Evolutionary conservation across 768 basidiomycete genomes (phyloP), one percentile per base, ranked within the genome.

Genomic region (Lactarius psammicola): DNA sequence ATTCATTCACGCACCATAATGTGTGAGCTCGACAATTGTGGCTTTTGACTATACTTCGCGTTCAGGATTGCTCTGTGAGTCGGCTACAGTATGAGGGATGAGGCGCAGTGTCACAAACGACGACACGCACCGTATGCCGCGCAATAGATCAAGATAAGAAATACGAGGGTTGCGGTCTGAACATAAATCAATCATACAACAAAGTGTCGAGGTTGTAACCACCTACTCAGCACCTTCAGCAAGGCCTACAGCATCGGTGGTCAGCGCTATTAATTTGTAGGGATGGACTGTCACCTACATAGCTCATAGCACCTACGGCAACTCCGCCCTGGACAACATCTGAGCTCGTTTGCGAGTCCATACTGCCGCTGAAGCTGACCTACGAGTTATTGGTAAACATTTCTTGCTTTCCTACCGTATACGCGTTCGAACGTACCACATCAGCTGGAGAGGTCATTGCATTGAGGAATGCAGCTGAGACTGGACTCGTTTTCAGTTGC

Each of bases 331-430:
- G 87, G 49, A 80, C 77, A 4, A 89, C 84, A 71, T 92, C 90
- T 20, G 90, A 90, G 70, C 89, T 91, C n/a, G 89, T 92, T 74
- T 92, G 89, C 18, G 85, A 80, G 73, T 92, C 90, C 68, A 88
- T 89, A 75, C 90, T 90, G 31, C 89, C 90, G 72, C 88, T 89
- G 83, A 86, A 92, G n/a, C 87, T 88, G n/a, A 92, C 88, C 90
- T 92, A 62, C 46, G 51, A 61, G 31, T 8, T 2, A 20, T 65
- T 65, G 36, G 63, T 69, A 15, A 65, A 38, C 18, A 9, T 51
- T 51, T 11, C 23, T 23, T 60, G 38, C 6, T 17, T 58, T 59
- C 40, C 7, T 46, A 13, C n/a, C 2, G 55, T 40, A 63, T 30
- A 53, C 20, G 17, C 20, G 13, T 63, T 30, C 6, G 30, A 10